These are phyloP conservation scores for Starmerella tilneyi DNA, from an alignment of 805 yeast species.

Conservation along the genomic window DNA sequence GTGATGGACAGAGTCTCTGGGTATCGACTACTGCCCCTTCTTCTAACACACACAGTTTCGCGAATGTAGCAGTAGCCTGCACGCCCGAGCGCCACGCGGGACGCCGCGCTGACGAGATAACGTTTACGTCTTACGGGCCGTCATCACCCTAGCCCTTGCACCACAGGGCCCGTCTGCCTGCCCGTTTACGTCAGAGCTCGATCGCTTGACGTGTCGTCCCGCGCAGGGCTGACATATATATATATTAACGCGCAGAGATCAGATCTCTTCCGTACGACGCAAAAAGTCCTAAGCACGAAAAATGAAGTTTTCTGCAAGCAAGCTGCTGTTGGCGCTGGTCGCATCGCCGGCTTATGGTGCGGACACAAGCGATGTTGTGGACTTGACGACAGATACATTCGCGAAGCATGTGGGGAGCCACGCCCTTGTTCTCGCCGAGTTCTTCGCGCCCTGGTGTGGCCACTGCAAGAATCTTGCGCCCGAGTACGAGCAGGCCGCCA, in stretches of 20 bases:
- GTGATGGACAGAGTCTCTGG: no score
- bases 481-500: constrained; percentile 30
- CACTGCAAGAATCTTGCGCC: constrained; percentile 49
- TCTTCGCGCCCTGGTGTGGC: constrained; percentile 98
- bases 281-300: neutral
- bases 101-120: constrained; percentile 1
- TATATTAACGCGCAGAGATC: neutral
- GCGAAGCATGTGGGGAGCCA: constrained; percentile 55
- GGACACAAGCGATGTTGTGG: constrained; percentile 73
- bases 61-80: neutral
- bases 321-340: constrained; percentile 34
- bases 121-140: neutral
- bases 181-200: neutral
- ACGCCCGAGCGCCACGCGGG: neutral
- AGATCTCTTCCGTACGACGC: neutral
- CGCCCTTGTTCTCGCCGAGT: constrained; percentile 73
- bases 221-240: constrained; percentile 6
- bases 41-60: no score
- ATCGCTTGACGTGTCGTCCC: constrained; percentile 17
- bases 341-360: constrained; percentile 44
- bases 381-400: constrained; percentile 58
- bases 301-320: constrained; percentile 35
- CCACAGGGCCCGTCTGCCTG: neutral
- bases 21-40: no score
- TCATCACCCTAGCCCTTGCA: neutral